phyloP scores from a whole-genome alignment of 176 grass and related monocot genomes.

The Cymbopogon citratus region DNA sequence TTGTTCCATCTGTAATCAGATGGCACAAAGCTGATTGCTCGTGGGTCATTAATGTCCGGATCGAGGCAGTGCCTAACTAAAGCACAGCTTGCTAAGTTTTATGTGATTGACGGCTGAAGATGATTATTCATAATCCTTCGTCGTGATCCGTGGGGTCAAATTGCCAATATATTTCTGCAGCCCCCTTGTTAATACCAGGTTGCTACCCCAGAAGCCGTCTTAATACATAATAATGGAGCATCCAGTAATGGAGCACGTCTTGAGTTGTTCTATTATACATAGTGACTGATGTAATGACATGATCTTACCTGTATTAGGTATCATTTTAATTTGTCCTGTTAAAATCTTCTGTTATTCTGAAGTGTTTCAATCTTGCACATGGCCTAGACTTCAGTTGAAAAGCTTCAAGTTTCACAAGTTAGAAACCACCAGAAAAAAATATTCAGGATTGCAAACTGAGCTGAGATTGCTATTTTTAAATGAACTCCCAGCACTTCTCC shows the following conservation, averaged over 20 bases:
- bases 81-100: constrained; percentile 20
- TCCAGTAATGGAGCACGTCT: neutral
- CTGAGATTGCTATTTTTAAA: neutral
- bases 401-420: neutral
- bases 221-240: neutral
- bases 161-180: neutral
- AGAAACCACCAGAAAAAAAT: neutral
- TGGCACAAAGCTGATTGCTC: constrained; percentile 15
- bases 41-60: neutral
- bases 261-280: constrained; percentile 1
- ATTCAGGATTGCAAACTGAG: too few relatives aligned
- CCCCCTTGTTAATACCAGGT: too few relatives aligned
- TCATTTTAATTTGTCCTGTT: neutral
- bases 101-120: neutral
- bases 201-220: too few relatives aligned
- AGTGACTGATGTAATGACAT: neutral
- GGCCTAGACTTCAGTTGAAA: neutral
- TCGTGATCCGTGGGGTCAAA: neutral
- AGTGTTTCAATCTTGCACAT: neutral
- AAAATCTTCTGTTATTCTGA: neutral
- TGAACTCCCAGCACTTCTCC: constrained; percentile 28
- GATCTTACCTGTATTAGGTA: constrained; percentile 6
- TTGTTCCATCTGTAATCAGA: neutral
- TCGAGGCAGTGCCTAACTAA: neutral
- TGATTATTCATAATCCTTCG: too few relatives aligned